Conservation (phyloP, 371 early-diverging fungal genomes). For the Mortierella sp. region DNA sequence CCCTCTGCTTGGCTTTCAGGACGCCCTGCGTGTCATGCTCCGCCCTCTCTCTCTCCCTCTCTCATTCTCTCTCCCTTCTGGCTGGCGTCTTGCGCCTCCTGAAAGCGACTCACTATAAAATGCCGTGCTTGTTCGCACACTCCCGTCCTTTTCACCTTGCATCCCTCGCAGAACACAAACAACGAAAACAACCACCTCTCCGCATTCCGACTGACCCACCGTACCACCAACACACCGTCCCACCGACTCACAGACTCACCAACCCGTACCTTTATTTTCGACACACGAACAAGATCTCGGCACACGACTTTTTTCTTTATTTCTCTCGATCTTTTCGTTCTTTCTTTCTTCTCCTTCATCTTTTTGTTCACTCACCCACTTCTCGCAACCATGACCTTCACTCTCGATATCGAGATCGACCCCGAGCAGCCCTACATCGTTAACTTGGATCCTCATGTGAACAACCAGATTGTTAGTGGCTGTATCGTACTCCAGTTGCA, state of each 20-base stretch:
- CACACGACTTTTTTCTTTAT: background rate
- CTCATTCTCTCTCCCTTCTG: background rate
- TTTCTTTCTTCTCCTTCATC: background rate
- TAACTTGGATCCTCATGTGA: conserved; percentile 10
- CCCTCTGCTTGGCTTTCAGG: too few relatives aligned
- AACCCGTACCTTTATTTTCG: too few relatives aligned
- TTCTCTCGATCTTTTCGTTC: background rate
- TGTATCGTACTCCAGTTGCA: conserved; percentile 26
- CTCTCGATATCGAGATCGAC: conserved; percentile 37
- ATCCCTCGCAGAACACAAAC: too few relatives aligned
- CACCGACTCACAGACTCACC: too few relatives aligned
- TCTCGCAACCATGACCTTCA: conserved; percentile 29
- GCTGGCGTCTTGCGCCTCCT: background rate
- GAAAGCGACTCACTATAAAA: too few relatives aligned
- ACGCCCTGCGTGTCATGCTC: too few relatives aligned
- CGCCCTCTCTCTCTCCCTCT: background rate
- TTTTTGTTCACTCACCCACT: background rate
- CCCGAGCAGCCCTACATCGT: conserved; percentile 31
- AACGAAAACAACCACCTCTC: too few relatives aligned
- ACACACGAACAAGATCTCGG: background rate
- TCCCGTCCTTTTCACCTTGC: too few relatives aligned
- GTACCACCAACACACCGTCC: too few relatives aligned
- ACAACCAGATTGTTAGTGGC: conserved; percentile 24
- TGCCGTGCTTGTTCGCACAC: too few relatives aligned
- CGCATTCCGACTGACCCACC: too few relatives aligned